phyloP scores from a whole-genome alignment of 2,329 filamentous ascomycete species.

The Penicillium sp. region DNA sequence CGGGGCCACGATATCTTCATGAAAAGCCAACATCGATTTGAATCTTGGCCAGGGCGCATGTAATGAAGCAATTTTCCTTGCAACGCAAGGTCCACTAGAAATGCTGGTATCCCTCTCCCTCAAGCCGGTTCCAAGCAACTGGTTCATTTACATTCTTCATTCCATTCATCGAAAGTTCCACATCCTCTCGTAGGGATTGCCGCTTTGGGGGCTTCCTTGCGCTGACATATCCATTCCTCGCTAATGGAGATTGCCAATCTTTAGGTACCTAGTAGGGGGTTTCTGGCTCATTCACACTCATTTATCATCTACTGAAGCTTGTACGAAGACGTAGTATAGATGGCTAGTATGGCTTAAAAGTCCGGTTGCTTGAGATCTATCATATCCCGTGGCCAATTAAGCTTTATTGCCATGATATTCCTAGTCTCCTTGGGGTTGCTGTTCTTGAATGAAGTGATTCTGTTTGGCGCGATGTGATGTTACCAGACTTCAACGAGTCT shows the following conservation, averaged over 20 bases:
- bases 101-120: slow-evolving; percentile 10
- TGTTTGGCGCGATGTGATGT: background rate
- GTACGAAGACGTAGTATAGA: background rate
- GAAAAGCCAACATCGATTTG: background rate
- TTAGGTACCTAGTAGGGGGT: slow-evolving; percentile 33
- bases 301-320: background rate
- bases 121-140: slow-evolving; percentile 7
- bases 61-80: slow-evolving; percentile 3
- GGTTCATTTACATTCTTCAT: slow-evolving; percentile 24
- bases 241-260: background rate
- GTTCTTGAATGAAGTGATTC: background rate
- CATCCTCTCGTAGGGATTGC: slow-evolving; percentile 11
- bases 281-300: slow-evolving; percentile 46
- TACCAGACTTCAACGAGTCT: no score
- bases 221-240: slow-evolving; percentile 15
- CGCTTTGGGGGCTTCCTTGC: slow-evolving; percentile 20
- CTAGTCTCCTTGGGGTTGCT: background rate
- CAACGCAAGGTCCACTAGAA: slow-evolving; percentile 25
- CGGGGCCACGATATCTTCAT: background rate
- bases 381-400: background rate
- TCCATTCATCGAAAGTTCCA: slow-evolving; percentile 29
- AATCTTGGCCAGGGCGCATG: slow-evolving; percentile 15
- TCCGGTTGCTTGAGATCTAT: background rate
- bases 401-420: background rate
- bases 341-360: background rate